phyloP scores from a whole-genome alignment of 139 green algal genomes.

The Raphidocelis subcapitata region DNA sequence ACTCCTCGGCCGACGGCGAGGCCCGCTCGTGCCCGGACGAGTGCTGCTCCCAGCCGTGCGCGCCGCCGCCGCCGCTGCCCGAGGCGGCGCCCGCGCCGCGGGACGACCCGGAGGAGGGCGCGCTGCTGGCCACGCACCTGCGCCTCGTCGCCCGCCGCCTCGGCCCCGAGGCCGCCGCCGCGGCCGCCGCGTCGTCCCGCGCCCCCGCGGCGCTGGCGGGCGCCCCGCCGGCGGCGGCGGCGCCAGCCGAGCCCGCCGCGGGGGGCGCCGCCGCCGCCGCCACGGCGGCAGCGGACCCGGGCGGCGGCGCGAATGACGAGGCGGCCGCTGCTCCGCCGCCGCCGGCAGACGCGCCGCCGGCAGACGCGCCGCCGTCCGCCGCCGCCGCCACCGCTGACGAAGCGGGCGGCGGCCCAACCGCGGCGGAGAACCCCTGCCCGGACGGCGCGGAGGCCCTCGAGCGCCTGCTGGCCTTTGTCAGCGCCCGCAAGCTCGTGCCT shows the following conservation, averaged over 20 bases:
- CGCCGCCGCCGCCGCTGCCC: too few relatives aligned
- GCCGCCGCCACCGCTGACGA: background rate
- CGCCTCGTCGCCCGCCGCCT: background rate
- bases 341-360: background rate
- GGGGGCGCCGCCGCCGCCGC: background rate
- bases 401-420: background rate
- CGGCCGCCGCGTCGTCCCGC: slow-evolving; percentile 15
- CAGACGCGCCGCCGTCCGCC: background rate
- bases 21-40: too few relatives aligned
- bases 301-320: too few relatives aligned
- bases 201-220: background rate
- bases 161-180: slow-evolving; percentile 17
- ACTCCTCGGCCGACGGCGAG: too few relatives aligned
- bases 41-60: too few relatives aligned
- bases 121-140: slow-evolving; percentile 22
- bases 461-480: slow-evolving; percentile 48
- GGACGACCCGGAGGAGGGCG: slow-evolving; percentile 11
- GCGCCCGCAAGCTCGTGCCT: slow-evolving; percentile 44
- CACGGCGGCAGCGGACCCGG: too few relatives aligned
- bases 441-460: background rate
- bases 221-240: background rate
- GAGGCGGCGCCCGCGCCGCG: slow-evolving; percentile 12
- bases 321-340: background rate
- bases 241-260: background rate
- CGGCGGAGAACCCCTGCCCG: background rate